Evolutionary conservation across 352 stramenopile species (phyloP), one percentile per base, ranked within the genome.

Genomic region (Detonula confervacea): DNA sequence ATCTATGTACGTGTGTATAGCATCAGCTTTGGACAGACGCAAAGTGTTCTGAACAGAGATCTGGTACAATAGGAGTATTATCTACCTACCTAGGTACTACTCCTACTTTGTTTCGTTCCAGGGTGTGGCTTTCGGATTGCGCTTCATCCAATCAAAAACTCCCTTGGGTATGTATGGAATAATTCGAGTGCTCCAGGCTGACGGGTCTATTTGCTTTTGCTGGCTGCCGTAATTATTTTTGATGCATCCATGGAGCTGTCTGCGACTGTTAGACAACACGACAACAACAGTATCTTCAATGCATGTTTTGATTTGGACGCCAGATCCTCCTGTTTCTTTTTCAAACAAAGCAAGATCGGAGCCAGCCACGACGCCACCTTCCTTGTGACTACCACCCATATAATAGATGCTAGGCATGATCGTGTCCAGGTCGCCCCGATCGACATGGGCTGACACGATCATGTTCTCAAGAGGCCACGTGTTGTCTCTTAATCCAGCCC

Each of bases 391-490:
- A n/a, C 62, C 62, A 8, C 62, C 39, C 12, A 20, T 52, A 16
- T 9, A 61, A 44, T 71, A 71, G 24, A 59, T 35, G 24, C 44
- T 39, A 11, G n/a, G 22, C 42, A 46, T n/a, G n/a, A n/a, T n/a
- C n/a, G n/a, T n/a, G 46, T 71, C 62, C 8, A 71, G 18, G 20
- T 71, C 42, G 16, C 62, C 39, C 35, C 2, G n/a, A n/a, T 71
- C 62, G 16, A 44, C 46, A n/a, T 71, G 62, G 27, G 25, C 18
- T 7, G 62, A 18, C 30, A 59, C 46, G 6, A 71, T 60, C 4
- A 39, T 11, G 25, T 71, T 71, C 62, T 71, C 39, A 55, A 9
- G 30, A 29, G 59, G 59, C 59, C 59, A 67, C n/a, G n/a, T n/a
- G 18, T 67, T 35, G 29, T 5, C 12, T 25, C 4, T 18, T 35